phyloP scores from a whole-genome alignment of 331 rosid genomes.

The Quercus tomentella region DNA sequence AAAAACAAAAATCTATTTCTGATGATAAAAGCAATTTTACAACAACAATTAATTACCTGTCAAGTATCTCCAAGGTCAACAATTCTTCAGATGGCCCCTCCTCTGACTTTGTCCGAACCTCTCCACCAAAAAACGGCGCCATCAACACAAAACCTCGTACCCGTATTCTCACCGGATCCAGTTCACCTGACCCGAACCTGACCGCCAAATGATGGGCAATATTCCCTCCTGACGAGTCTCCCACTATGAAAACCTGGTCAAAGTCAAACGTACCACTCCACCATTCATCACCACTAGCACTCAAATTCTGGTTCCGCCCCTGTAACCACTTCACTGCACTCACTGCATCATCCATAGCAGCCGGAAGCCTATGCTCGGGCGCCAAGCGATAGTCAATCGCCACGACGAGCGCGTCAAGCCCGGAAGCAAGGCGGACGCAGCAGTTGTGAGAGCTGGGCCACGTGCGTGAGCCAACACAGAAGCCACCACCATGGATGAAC shows the following conservation, averaged over 20 bases:
- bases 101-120: conserved; percentile 70
- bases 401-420: conserved; percentile 44
- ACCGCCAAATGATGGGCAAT: conserved; percentile 86
- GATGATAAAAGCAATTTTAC: too few species aligned
- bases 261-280: conserved; percentile 41
- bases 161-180: conserved; percentile 40
- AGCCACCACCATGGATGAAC: conserved; percentile 80
- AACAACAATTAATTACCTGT: conserved; percentile 43
- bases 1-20: too few species aligned
- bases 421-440: conserved; percentile 51
- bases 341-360: conserved; percentile 64
- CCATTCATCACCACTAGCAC: conserved; percentile 49
- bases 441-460: conserved; percentile 79
- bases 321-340: conserved; percentile 69
- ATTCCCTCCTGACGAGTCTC: conserved; percentile 92
- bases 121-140: conserved; percentile 96
- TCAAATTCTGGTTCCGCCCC: conserved; percentile 32
- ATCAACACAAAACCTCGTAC: conserved; percentile 57
- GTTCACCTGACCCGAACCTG: conserved; percentile 24
- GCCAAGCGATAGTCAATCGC: conserved; percentile 77
- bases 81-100: conserved; percentile 54
- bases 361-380: conserved; percentile 70
- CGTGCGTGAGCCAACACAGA: conserved; percentile 68
- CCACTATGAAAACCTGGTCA: conserved; percentile 54
- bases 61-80: conserved; percentile 61